Evolutionary conservation across 2,329 filamentous ascomycete species (phyloP), one percentile per base, ranked within the genome.

Genomic region (Dendrostoma leiphaemia): DNA sequence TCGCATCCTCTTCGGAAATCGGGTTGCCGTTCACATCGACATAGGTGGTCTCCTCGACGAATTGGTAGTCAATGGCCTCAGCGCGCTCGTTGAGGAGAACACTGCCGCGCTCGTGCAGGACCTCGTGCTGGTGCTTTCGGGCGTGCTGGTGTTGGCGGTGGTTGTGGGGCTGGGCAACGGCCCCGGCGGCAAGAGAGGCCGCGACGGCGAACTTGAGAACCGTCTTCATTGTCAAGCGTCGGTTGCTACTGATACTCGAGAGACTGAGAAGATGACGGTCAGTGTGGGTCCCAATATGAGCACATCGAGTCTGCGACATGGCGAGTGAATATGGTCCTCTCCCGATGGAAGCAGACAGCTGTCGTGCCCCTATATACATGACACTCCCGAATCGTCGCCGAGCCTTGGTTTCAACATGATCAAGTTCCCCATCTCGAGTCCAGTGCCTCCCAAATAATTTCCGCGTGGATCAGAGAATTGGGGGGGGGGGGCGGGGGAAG

Each of bases 31-130:
- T 82, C 51, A 92, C 75, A 67, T 87, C 60, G 24, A 68, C 79
- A 73, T 92, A 97, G 53, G 87, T 80, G 53, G 86, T 83, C 62
- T 85, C 81, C 48, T 83, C 85, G 29, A 85, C 79, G 38, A 79
- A 74, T 48, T 85, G 79, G 51, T 80, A 78, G 51, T 83, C 80
- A 54, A 73, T 74, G 53, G 80, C 74, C 46, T 76, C 72, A 21
- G 49, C 47, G 12, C 55, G 55, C 43, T 48, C 55, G 34, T 51
- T 37, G 19, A 54, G 10, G 32, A 74, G 68, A 15, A 73, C 70
- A 26, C 64, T 70, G 54, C 76, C 77, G 71, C 75, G 77, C 66
- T 80, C 74, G 48, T 78, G 70, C 41, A 31, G 53, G 28, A 48
- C 72, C 71, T 57, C 75, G 32, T 73, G 67, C 31, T 62, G 71